These are phyloP conservation scores for Ophiostoma pallidulum DNA, from an alignment of 2,329 filamentous ascomycete genomes.

Conservation along the genomic window DNA sequence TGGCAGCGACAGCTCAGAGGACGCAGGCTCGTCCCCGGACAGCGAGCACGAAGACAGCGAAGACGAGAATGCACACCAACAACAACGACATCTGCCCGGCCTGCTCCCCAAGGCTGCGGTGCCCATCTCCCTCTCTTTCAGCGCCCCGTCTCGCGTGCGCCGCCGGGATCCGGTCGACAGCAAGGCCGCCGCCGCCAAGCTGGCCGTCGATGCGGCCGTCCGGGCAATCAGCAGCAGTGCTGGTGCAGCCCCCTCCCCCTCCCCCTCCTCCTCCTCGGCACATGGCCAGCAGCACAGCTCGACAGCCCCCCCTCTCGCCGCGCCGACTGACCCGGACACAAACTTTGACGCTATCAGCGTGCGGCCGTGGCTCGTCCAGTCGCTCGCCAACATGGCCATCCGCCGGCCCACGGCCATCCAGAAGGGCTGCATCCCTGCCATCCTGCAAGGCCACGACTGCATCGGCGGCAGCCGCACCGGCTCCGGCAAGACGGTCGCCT, in stretches of 20 bases:
- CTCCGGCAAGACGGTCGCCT: slow-evolving; percentile 95
- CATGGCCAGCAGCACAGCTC: neutral
- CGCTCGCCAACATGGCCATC: slow-evolving; percentile 69
- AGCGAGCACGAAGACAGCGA: neutral
- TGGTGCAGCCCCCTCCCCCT: no score
- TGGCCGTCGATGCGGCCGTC: slow-evolving; percentile 4
- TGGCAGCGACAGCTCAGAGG: neutral
- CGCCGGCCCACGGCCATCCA: slow-evolving; percentile 87
- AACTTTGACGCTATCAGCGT: slow-evolving; percentile 67
- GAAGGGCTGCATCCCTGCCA: slow-evolving; percentile 83
- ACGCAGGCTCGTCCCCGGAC: no score
- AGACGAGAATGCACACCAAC: neutral
- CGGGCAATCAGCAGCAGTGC: neutral
- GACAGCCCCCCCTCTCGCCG: slow-evolving; percentile 28
- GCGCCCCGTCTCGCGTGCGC: slow-evolving; percentile 45
- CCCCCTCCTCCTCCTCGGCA: no score
- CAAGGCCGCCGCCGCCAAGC: slow-evolving; percentile 2
- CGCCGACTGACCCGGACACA: slow-evolving; percentile 45
- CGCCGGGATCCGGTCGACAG: slow-evolving; percentile 15
- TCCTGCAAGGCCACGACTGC: slow-evolving; percentile 82
- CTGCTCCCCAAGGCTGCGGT: slow-evolving; percentile 19
- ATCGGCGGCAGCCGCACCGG: slow-evolving; percentile 92
- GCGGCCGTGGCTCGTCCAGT: slow-evolving; percentile 78
- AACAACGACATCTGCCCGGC: neutral
- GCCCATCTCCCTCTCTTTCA: slow-evolving; percentile 33